Conservation (phyloP, 73 alveolate genomes). For the Paraurostyla sp. region DNA sequence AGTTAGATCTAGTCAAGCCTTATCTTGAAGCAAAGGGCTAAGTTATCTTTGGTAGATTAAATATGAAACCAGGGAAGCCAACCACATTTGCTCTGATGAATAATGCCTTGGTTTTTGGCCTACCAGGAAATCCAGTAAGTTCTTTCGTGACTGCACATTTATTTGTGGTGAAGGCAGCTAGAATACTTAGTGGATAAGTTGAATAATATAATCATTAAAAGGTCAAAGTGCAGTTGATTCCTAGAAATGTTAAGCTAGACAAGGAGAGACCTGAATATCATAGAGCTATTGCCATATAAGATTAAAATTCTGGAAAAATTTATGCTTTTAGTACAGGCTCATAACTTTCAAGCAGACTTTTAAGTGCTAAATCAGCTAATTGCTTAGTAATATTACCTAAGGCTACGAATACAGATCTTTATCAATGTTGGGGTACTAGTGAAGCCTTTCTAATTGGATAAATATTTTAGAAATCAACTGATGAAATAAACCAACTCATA, state of each 20-base stretch:
- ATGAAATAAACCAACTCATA: slow-evolving; percentile 21
- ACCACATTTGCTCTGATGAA: slow-evolving; percentile 77
- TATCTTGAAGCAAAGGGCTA: slow-evolving; percentile 72
- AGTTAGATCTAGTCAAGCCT: slow-evolving; percentile 80
- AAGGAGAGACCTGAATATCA: slow-evolving; percentile 83
- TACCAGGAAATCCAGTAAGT: slow-evolving; percentile 91
- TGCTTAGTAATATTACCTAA: slow-evolving; percentile 72
- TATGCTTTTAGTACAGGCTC: slow-evolving; percentile 77
- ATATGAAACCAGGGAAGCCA: slow-evolving; percentile 93
- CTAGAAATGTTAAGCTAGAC: slow-evolving; percentile 59
- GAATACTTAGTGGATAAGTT: slow-evolving; percentile 49
- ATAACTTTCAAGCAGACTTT: slow-evolving; percentile 70
- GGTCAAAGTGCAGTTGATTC: slow-evolving; percentile 54
- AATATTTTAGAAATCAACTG: not conserved
- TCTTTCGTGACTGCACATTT: slow-evolving; percentile 84
- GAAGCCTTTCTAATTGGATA: slow-evolving; percentile 71
- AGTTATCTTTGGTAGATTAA: slow-evolving; percentile 86
- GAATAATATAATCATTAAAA: not conserved
- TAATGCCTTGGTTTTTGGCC: slow-evolving; percentile 65
- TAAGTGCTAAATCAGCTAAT: slow-evolving; percentile 75
- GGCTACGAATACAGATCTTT: not conserved
- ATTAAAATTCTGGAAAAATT: not conserved
- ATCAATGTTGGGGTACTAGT: slow-evolving; percentile 57
- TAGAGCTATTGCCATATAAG: slow-evolving; percentile 63
- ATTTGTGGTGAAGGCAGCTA: slow-evolving; percentile 75